phyloP scores from a whole-genome alignment of 2,329 filamentous ascomycete genomes.

The Colletotrichum phormii region DNA sequence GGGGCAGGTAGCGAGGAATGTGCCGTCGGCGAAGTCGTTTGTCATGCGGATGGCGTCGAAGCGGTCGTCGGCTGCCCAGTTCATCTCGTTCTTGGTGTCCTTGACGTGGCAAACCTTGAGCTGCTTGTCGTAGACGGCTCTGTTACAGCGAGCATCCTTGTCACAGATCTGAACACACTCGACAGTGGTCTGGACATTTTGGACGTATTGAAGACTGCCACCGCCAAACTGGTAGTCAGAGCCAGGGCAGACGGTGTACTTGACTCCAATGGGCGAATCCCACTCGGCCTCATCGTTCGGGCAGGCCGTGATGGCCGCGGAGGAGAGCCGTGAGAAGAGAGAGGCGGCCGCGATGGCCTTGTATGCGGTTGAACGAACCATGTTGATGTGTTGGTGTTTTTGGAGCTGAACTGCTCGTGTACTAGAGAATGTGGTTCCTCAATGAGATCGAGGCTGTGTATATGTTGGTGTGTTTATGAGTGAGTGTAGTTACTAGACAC shows the following conservation, averaged over 20 bases:
- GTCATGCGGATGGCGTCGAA: slow-evolving; percentile 35
- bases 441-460: background rate
- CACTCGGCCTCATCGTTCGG: slow-evolving; percentile 28
- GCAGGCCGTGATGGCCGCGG: slow-evolving; percentile 32
- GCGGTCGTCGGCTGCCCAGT: slow-evolving; percentile 31
- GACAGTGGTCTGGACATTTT: slow-evolving; percentile 18
- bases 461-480: background rate
- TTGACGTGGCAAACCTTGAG: slow-evolving; percentile 31
- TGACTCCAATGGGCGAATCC: slow-evolving; percentile 25
- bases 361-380: slow-evolving; percentile 23
- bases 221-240: slow-evolving; percentile 32
- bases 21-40: slow-evolving; percentile 27
- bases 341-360: slow-evolving; percentile 28
- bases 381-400: background rate
- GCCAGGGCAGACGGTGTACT: slow-evolving; percentile 36
- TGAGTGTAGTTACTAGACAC: slow-evolving; percentile 12
- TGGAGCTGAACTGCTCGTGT: background rate
- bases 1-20: slow-evolving; percentile 31
- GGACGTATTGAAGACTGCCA: slow-evolving; percentile 21
- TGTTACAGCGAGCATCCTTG: slow-evolving; percentile 27
- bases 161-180: slow-evolving; percentile 34
- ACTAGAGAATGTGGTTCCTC: slow-evolving; percentile 5
- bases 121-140: slow-evolving; percentile 35
- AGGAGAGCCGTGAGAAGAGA: slow-evolving; percentile 24
- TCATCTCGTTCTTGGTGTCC: slow-evolving; percentile 29